A percentile compares a stretch with the other conserved stretches of the same genome.
phyloP scores from a whole-genome alignment of 768 basidiomycete species.

The Russula vinacea region DNA sequence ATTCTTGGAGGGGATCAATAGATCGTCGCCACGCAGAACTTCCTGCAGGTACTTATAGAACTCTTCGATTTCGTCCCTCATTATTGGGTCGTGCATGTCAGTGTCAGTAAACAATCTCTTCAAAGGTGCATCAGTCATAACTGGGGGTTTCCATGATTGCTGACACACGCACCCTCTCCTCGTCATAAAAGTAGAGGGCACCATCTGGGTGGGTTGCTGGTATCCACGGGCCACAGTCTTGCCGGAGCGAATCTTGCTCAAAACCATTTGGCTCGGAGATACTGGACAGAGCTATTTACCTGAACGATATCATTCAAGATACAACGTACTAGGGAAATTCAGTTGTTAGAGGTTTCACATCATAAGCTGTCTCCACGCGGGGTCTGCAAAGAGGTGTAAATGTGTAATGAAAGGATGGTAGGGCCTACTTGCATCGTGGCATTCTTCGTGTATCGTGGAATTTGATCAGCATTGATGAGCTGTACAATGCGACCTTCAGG shows the following conservation, averaged over 20 bases:
- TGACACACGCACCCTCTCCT: too few species aligned
- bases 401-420: neutral
- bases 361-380: neutral
- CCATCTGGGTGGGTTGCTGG: conserved; percentile 58
- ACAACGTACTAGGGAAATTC: conserved; percentile 10
- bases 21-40: conserved; percentile 20
- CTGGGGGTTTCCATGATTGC: neutral
- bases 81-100: conserved; percentile 42
- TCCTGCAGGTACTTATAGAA: conserved; percentile 26
- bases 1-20: conserved; percentile 26
- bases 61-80: conserved; percentile 38
- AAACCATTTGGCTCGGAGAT: neutral
- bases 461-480: conserved; percentile 18
- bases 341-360: neutral
- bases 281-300: neutral
- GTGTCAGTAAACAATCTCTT: conserved; percentile 56
- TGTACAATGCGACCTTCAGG: conserved; percentile 3
- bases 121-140: neutral
- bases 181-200: conserved; percentile 55
- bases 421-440: neutral
- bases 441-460: conserved; percentile 16
- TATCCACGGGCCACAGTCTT: conserved; percentile 39
- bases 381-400: conserved; percentile 4
- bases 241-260: neutral
- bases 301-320: neutral